phyloP scores from a whole-genome alignment of 371 early-diverging fungal genomes.

The Mucor lusitanicus region DNA sequence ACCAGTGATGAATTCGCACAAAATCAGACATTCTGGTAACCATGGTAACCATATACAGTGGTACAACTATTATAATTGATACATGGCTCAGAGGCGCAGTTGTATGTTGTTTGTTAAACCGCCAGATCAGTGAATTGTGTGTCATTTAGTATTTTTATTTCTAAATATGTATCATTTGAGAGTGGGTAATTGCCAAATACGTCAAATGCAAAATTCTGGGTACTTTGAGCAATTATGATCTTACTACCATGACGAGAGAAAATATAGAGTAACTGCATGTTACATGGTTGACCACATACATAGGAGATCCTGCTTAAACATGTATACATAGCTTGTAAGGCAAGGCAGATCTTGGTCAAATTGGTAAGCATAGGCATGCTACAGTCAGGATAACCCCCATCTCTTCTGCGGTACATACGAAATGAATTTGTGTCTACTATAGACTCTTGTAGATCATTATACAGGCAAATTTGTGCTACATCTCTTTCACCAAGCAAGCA shows the following conservation, averaged over 20 bases:
- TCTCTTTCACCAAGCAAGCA: not conserved
- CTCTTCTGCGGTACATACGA: not conserved
- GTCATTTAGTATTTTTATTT: not conserved
- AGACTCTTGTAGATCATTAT: not conserved
- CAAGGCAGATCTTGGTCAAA: too few species aligned
- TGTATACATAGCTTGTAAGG: too few species aligned
- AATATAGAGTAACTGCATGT: not conserved
- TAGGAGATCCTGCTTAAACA: not conserved
- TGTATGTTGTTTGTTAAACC: not conserved
- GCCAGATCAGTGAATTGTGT: not conserved
- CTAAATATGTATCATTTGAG: not conserved
- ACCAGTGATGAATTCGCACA: not conserved
- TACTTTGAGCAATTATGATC: not conserved
- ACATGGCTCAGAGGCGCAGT: not conserved
- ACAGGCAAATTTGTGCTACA: not conserved
- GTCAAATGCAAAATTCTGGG: not conserved
- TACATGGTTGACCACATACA: not conserved
- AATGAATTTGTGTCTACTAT: not conserved
- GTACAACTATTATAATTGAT: not conserved
- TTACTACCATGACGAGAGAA: not conserved
- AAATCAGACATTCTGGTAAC: not conserved
- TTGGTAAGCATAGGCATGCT: not conserved
- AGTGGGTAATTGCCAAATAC: not conserved
- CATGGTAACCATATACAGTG: not conserved
- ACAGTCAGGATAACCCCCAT: not conserved